Conservation (phyloP, 352 stramenopile genomes). For the Pythium utonaiense region DNA sequence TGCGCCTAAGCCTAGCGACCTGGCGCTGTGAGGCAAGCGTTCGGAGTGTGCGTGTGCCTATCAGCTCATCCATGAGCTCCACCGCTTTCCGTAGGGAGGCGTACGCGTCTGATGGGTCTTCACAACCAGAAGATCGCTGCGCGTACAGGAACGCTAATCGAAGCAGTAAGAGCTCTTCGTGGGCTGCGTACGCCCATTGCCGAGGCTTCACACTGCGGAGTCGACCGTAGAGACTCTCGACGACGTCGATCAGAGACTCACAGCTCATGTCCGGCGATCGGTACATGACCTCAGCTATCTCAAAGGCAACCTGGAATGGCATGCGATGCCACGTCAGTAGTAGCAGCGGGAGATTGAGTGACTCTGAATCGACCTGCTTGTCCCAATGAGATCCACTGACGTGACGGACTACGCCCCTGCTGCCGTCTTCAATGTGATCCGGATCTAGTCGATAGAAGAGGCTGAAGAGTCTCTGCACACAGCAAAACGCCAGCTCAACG, state of each 20-base stretch:
- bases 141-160: conserved; percentile 54
- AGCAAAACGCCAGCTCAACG: conserved; percentile 29
- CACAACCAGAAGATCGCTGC: conserved; percentile 19
- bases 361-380: not conserved
- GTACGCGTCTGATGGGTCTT: conserved; percentile 5
- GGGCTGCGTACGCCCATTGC: conserved; percentile 29
- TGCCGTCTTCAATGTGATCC: not conserved
- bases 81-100: conserved; percentile 5
- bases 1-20: not conserved
- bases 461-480: conserved; percentile 32
- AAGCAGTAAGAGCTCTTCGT: conserved; percentile 53
- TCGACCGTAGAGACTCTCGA: conserved; percentile 53
- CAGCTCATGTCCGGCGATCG: conserved; percentile 16
- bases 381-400: not conserved
- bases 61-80: conserved; percentile 19
- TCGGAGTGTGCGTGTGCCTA: conserved; percentile 9
- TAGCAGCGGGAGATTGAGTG: conserved; percentile 11
- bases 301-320: conserved; percentile 56
- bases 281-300: conserved; percentile 61
- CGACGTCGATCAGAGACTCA: conserved; percentile 35
- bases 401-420: not conserved
- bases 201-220: conserved; percentile 33
- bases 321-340: conserved; percentile 55
- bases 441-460: conserved; percentile 17
- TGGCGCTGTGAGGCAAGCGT: not conserved